These are phyloP conservation scores for Sporisorium sorghi DNA, from an alignment of 1,284 basidiomycete genomes.

Conservation along the genomic window DNA sequence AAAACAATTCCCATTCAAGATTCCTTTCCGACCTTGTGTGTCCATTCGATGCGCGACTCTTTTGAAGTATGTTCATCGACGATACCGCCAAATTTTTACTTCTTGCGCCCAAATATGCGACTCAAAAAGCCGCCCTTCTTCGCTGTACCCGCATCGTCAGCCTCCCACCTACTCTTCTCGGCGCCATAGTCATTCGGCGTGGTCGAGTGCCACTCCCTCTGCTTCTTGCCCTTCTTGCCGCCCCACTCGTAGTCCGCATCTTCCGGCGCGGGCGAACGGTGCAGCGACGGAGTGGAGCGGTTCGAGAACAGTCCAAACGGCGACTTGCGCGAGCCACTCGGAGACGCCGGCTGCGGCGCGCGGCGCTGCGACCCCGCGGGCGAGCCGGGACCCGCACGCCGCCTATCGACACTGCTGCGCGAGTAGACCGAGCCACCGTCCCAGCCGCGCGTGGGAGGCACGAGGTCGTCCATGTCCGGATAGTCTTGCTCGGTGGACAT, in stretches of 20 bases:
- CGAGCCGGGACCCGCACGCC: conserved; percentile 2
- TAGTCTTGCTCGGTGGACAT: conserved; percentile 22
- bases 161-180: conserved; percentile 17
- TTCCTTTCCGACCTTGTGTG: not conserved
- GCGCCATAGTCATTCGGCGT: conserved; percentile 26
- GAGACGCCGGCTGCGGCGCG: conserved; percentile 3
- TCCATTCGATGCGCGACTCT: not conserved
- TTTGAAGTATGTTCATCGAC: not conserved
- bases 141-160: not conserved
- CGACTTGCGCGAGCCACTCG: conserved; percentile 1
- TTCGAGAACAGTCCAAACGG: conserved; percentile 30
- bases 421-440: conserved; percentile 21
- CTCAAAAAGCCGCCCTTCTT: conserved; percentile 42
- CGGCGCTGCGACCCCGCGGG: conserved; percentile 11
- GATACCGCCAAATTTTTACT: conserved; percentile 4
- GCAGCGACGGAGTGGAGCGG: conserved; percentile 37
- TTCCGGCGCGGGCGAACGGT: conserved; percentile 34
- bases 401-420: conserved; percentile 24
- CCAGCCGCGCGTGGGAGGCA: conserved; percentile 30
- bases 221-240: conserved; percentile 10
- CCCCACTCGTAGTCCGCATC: conserved; percentile 46
- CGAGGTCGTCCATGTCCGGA: conserved; percentile 42
- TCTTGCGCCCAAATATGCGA: conserved; percentile 39
- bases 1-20: not conserved
- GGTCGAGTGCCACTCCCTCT: conserved; percentile 31